Percentiles rank a stretch among this genome's conserved stretches.
Conservation (phyloP, 768 basidiomycete genomes). For the Lyophyllum decastes region DNA sequence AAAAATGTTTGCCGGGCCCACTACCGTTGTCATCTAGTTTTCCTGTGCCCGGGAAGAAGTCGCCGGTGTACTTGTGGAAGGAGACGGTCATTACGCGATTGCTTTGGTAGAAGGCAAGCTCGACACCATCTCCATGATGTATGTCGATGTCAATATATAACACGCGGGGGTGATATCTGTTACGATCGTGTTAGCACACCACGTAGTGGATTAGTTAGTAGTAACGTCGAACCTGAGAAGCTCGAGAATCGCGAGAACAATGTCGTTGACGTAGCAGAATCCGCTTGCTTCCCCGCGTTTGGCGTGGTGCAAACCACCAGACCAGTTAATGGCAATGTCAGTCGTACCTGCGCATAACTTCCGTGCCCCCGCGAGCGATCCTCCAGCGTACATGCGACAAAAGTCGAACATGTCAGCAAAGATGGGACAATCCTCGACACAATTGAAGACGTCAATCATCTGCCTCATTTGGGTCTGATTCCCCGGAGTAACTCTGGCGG, state of each 20-base stretch:
- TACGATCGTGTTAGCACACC: slow-evolving; percentile 1
- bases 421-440: slow-evolving; percentile 96
- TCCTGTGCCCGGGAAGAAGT: slow-evolving; percentile 98
- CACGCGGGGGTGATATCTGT: slow-evolving; percentile 89
- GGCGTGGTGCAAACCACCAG: slow-evolving; percentile 96
- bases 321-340: slow-evolving; percentile 99
- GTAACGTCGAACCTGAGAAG: slow-evolving; percentile 63
- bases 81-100: slow-evolving; percentile 99
- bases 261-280: slow-evolving; percentile 98
- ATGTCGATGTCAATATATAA: slow-evolving; percentile 99
- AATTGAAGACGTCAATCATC: slow-evolving; percentile 86
- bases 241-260: slow-evolving; percentile 92
- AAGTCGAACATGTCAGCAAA: slow-evolving; percentile 96
- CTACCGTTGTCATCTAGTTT: slow-evolving; percentile 91
- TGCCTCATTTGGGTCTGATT: slow-evolving; percentile 72
- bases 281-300: slow-evolving; percentile 98
- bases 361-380: slow-evolving; percentile 85
- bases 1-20: slow-evolving; percentile 92
- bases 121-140: slow-evolving; percentile 97
- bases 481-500: slow-evolving; percentile 73
- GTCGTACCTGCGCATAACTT: slow-evolving; percentile 84
- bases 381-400: slow-evolving; percentile 92
- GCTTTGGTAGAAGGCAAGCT: slow-evolving; percentile 96
- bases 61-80: slow-evolving; percentile 98
- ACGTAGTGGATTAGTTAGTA: slow-evolving; percentile 12